Percentiles rank a stretch among this genome's conserved stretches.
phyloP scores from a whole-genome alignment of 805 yeast genomes.

The Kazachstania taianensis region DNA sequence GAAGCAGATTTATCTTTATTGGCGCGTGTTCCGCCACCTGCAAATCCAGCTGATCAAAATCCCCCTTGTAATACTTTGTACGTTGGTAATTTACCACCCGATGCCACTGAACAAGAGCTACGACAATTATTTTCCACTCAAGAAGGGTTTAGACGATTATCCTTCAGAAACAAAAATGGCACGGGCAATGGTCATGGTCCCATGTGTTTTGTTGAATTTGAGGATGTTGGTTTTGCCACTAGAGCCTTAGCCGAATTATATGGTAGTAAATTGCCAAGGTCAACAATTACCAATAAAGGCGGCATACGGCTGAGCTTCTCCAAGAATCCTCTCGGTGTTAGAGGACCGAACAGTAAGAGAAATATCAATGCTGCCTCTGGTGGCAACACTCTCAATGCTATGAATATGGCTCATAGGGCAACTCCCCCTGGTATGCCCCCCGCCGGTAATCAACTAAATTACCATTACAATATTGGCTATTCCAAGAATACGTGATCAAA shows the following conservation, averaged over 20 bases:
- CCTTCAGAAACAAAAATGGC: constrained; percentile 68
- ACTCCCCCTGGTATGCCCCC: not conserved
- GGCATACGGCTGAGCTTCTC: constrained; percentile 91
- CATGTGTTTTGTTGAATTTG: constrained; percentile 98
- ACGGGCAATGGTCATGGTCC: constrained; percentile 71
- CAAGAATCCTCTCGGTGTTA: constrained; percentile 92
- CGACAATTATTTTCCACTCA: constrained; percentile 80
- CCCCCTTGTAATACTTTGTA: constrained; percentile 97
- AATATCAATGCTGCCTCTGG: constrained; percentile 17
- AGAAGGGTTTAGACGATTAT: constrained; percentile 83
- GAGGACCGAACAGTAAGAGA: constrained; percentile 53
- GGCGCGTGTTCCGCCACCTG: constrained; percentile 81
- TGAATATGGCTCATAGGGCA: not conserved
- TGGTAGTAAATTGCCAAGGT: constrained; percentile 82
- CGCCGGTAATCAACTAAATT: not conserved
- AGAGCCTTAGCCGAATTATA: constrained; percentile 88
- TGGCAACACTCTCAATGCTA: not conserved
- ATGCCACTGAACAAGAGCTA: constrained; percentile 88
- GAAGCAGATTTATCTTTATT: constrained; percentile 58
- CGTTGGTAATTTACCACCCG: constrained; percentile 95
- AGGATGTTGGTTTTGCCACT: constrained; percentile 88
- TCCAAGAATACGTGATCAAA: constrained; percentile 1
- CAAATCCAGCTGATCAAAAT: constrained; percentile 97
- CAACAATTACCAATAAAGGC: constrained; percentile 55
- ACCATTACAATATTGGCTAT: constrained; percentile 1